Evolutionary conservation across 192 early-diverging fungal genomes (phyloP), one percentile per base, ranked within the genome.

Genomic region (Gonapodya prolifera): DNA sequence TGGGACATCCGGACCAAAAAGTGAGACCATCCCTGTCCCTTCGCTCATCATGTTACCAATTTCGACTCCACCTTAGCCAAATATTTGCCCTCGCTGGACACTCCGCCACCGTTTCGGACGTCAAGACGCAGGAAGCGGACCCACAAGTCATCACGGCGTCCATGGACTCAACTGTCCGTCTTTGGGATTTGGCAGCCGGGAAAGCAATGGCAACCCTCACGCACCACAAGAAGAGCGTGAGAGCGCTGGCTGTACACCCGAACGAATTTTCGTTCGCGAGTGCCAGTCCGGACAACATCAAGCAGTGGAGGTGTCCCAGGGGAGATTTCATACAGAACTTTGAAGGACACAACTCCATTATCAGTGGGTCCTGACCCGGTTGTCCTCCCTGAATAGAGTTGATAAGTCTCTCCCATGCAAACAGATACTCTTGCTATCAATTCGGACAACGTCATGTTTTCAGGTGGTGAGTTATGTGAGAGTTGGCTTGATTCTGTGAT

Each of bases 101-200:
- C 81, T 87, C 83, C 69, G 87, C 87, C 33, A 98, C 96, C 1
- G 89, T 99, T 8, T 87, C 93, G 2, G 89, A 92, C 75, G 89
- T 98, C 34, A 90, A 94, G 81, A 93, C 92, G 79, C 96, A 99
- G 81, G 95, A 94, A 81, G 92, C 93, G 0, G 96, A 99, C 78
- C 96, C 96, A 30, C 98, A 99, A 82, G 92, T 99, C 30, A 91
- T 99, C 70, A 94, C 96, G 0, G 92, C 88, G 0, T 97, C 95
- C 1, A 93, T 93, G 89, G 96, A 99, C 81, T 89, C 89, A 2
- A 99, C 98, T 0, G 88, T 99, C 33, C 85, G 90, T 78, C 88
- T 98, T 35, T 99, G 98, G 98, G 98, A 99, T 84, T 81, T 99
- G 30, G 94, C 96, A 0, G 95, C 96, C 0, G 98, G 98, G 75